Conservation (phyloP, 2,329 filamentous ascomycete genomes). For the Pezicula neosporulosa region DNA sequence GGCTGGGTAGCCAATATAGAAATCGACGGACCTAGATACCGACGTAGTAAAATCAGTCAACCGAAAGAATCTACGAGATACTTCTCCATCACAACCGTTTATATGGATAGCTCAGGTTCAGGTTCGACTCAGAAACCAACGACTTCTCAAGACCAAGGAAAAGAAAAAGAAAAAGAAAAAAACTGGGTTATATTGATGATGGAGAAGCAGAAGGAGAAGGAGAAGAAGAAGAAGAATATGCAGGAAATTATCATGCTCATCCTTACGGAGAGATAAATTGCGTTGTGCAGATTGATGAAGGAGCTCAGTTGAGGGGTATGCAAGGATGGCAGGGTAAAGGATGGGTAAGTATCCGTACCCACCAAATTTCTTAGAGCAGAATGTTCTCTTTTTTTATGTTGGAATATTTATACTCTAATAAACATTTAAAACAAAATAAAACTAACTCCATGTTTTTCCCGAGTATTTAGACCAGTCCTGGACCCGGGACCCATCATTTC, state of each 20-base stretch:
- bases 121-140: no score
- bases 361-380: no score
- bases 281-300: conserved; percentile 45
- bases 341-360: conserved; percentile 37
- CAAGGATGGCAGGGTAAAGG: conserved; percentile 52
- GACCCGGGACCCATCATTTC: conserved; percentile 54
- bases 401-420: not conserved
- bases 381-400: no score
- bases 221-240: conserved; percentile 33
- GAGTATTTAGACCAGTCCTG: conserved; percentile 37
- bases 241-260: conserved; percentile 50
- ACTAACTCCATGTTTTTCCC: not conserved
- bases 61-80: conserved; percentile 44
- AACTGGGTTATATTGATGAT: no score
- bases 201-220: no score
- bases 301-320: conserved; percentile 51
- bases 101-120: conserved; percentile 41
- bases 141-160: no score
- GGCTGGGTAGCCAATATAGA: conserved; percentile 42
- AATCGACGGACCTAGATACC: conserved; percentile 42
- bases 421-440: not conserved
- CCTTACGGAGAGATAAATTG: conserved; percentile 55
- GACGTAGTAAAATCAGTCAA: conserved; percentile 40
- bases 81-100: conserved; percentile 55
- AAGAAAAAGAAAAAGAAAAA: no score